Base-by-base conservation (phyloP, 805 yeast species). In the Schwanniomyces sp. region DNA sequence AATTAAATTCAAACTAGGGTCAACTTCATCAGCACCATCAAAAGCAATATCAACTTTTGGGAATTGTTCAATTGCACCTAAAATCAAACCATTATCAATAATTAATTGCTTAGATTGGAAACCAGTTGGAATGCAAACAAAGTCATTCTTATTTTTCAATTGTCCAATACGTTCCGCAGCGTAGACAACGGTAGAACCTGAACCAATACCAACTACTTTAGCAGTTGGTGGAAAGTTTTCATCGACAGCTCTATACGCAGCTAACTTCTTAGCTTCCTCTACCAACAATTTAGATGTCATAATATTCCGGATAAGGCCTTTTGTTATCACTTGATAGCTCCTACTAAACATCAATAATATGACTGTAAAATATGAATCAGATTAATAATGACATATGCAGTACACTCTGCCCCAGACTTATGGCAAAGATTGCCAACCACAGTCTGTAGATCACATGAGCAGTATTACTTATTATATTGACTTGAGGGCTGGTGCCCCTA, bases 11-110 rank as follows among this genome's bases (percentile, higher is more conserved):
- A 94, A 76, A 17, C 76, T 63, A 4, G 80, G 63, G 67, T 92
- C 99, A 48, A 91, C 91, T 69, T 94, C 99, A 68, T 94, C 99
- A 2, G 99, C 98, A 40, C 99, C 99, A 67, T 94, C 99, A 64
- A 94, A 94, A 1, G 97, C 96, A 57, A 94, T 82, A 64, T 94
- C 99, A 40, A 94, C 72, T 24, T 78, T 77, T 2, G 96, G 88
- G 52, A 72, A 84, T 72, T 90, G 91, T 60, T 92, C 97, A 50
- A 92, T 81, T 8, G 87, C 76, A 1, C 96, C 96, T 53, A 91
- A 74, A 36, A 67, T 76, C 52, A 94, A 75, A 0, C 94, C 94
- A 58, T 91, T 91, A 48, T 81, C 86, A 49, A 89, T 72, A 57
- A 94, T 91, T 55, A 94, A 78, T 58, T 85, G 89, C 60, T 87